These are phyloP conservation scores for Sonneratia caseolaris DNA, from an alignment of 345 rosid species.

Conservation along the genomic window DNA sequence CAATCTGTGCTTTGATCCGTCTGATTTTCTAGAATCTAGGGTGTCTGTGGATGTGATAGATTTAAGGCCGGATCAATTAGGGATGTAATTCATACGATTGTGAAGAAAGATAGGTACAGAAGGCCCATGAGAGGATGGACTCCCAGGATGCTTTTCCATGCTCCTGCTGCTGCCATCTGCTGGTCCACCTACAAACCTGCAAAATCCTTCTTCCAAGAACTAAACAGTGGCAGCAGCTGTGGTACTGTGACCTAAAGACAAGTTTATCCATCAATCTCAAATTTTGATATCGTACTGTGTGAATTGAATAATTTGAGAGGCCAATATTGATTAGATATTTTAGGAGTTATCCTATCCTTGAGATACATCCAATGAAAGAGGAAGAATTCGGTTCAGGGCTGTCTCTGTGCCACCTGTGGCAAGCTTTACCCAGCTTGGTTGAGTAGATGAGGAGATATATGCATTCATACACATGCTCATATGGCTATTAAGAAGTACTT, in stretches of 20 bases:
- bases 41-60: slow-evolving; percentile 95
- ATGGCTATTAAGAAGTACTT: not conserved
- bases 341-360: not conserved
- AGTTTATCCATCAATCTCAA: not conserved
- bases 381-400: not conserved
- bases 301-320: not conserved
- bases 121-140: slow-evolving; percentile 92
- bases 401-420: not conserved
- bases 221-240: slow-evolving; percentile 24
- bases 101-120: slow-evolving; percentile 72
- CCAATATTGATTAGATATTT: not conserved
- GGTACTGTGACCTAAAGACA: slow-evolving; percentile 28
- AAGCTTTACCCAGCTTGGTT: not conserved
- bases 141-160: slow-evolving; percentile 97
- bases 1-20: not conserved
- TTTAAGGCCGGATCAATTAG: slow-evolving; percentile 59
- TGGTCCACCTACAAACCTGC: slow-evolving; percentile 89
- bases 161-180: slow-evolving; percentile 99
- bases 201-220: slow-evolving; percentile 60
- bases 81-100: slow-evolving; percentile 54
- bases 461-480: not conserved
- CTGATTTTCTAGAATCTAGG: slow-evolving; percentile 36
- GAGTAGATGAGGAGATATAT: not conserved
- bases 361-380: not conserved
- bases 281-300: not conserved